phyloP scores from a whole-genome alignment of 768 basidiomycete species.

The Lenzites betulinus region DNA sequence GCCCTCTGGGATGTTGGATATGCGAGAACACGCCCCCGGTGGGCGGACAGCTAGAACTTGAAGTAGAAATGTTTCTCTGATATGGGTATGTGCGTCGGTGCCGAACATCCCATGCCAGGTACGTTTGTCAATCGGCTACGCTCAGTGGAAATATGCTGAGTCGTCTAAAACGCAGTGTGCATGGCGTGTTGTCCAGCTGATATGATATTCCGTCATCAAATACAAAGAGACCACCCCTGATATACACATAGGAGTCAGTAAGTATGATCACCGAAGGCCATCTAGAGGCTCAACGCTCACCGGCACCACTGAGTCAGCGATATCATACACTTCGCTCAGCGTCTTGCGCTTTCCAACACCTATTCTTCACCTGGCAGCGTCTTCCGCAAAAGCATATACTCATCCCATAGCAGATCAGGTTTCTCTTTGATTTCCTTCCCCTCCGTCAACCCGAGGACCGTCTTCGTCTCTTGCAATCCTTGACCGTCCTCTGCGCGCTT shows the following conservation, averaged over 20 bases:
- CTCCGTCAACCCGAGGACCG: slow-evolving; percentile 51
- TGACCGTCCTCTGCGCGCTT: slow-evolving; percentile 39
- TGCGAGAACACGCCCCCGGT: not conserved
- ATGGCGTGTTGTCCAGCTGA: no score
- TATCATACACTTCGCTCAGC: not conserved
- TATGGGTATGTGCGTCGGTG: not conserved
- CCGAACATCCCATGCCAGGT: no score
- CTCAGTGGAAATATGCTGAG: no score
- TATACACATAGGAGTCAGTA: no score
- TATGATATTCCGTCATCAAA: no score
- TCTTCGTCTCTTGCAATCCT: slow-evolving; percentile 35
- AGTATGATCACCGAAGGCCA: no score
- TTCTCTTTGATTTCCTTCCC: slow-evolving; percentile 58
- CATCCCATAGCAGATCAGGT: slow-evolving; percentile 55
- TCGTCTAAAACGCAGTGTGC: no score
- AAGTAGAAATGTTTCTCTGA: not conserved
- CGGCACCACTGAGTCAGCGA: not conserved
- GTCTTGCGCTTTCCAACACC: not conserved
- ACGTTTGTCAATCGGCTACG: no score
- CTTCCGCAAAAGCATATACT: slow-evolving; percentile 42
- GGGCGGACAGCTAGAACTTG: no score
- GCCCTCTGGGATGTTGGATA: not conserved
- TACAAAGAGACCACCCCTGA: no score
- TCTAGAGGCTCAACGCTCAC: not conserved
- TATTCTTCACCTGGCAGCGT: slow-evolving; percentile 34